A percentile compares a stretch with the other conserved stretches of the same genome.
Conservation (phyloP, 176 grass and related monocot genomes). For the Zoysia japonica region DNA sequence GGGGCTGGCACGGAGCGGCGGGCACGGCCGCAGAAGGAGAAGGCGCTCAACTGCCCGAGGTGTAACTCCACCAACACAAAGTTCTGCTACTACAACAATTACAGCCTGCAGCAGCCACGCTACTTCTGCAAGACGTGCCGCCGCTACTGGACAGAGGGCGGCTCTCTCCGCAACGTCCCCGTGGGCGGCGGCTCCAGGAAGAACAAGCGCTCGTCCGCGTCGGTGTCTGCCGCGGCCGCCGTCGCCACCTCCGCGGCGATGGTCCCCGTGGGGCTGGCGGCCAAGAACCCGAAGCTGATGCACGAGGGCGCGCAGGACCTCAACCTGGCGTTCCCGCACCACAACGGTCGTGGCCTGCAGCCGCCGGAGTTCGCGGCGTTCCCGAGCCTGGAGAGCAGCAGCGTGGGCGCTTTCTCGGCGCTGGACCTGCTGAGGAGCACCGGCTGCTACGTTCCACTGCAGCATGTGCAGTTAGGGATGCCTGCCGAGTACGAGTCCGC, state of each 20-base stretch:
- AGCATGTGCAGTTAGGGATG: constrained; percentile 57
- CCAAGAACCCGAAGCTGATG: constrained; percentile 73
- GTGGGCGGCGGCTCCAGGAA: constrained; percentile 86
- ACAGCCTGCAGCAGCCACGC: constrained; percentile 83
- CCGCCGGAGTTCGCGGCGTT: constrained; percentile 59
- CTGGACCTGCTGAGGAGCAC: constrained; percentile 86
- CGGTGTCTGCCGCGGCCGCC: constrained; percentile 42
- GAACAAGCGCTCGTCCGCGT: constrained; percentile 70
- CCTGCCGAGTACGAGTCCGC: constrained; percentile 57
- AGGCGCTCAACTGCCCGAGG: constrained; percentile 76
- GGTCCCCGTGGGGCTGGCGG: constrained; percentile 32
- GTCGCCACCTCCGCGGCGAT: constrained; percentile 39
- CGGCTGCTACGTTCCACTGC: constrained; percentile 60
- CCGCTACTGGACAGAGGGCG: constrained; percentile 94
- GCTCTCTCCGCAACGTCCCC: constrained; percentile 80
- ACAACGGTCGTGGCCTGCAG: constrained; percentile 49
- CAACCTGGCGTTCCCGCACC: constrained; percentile 83
- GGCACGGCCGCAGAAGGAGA: constrained; percentile 71
- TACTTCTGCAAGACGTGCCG: constrained; percentile 99
- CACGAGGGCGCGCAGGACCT: constrained; percentile 71
- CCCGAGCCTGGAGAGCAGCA: constrained; percentile 73
- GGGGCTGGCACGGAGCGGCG: constrained; percentile 48
- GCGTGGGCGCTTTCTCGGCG: constrained; percentile 65
- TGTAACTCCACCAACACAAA: constrained; percentile 92
- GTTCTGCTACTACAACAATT: constrained; percentile 99